Conservation (phyloP, 2,329 filamentous ascomycete genomes). For the Neofusicoccum sp. region DNA sequence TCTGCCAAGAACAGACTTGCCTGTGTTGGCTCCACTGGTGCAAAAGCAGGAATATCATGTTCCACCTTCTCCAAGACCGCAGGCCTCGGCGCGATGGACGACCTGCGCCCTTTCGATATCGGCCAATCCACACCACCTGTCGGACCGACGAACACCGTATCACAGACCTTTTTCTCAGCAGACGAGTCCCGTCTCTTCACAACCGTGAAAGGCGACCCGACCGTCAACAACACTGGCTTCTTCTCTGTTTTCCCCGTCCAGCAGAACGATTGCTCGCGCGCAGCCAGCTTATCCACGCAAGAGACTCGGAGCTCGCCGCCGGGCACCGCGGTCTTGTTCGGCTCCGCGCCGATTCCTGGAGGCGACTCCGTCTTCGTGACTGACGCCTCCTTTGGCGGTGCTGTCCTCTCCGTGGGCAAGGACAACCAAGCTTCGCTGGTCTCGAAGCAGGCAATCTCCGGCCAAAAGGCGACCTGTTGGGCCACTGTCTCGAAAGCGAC, state of each 20-base stretch:
- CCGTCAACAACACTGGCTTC: conserved; percentile 57
- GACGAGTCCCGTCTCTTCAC: conserved; percentile 54
- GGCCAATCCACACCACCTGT: conserved; percentile 58
- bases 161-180: conserved; percentile 58
- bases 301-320: conserved; percentile 44
- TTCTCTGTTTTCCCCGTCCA: conserved; percentile 52
- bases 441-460: conserved; percentile 42
- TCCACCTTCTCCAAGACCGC: conserved; percentile 27
- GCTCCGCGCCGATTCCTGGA: conserved; percentile 48
- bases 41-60: conserved; percentile 38
- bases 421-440: conserved; percentile 34
- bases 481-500: conserved; percentile 49
- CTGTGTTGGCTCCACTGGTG: conserved; percentile 39
- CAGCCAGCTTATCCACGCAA: conserved; percentile 21
- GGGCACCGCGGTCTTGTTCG: conserved; percentile 60
- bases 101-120: conserved; percentile 45
- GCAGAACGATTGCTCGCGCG: conserved; percentile 6
- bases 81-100: conserved; percentile 36
- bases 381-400: conserved; percentile 59
- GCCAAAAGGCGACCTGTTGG: conserved; percentile 61
- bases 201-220: conserved; percentile 61
- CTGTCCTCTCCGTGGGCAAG: conserved; percentile 46
- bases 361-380: conserved; percentile 52
- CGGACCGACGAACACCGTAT: conserved; percentile 59
- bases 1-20: conserved; percentile 36